Conservation (phyloP, 768 basidiomycete species). For the Leucosporidium scottii region DNA sequence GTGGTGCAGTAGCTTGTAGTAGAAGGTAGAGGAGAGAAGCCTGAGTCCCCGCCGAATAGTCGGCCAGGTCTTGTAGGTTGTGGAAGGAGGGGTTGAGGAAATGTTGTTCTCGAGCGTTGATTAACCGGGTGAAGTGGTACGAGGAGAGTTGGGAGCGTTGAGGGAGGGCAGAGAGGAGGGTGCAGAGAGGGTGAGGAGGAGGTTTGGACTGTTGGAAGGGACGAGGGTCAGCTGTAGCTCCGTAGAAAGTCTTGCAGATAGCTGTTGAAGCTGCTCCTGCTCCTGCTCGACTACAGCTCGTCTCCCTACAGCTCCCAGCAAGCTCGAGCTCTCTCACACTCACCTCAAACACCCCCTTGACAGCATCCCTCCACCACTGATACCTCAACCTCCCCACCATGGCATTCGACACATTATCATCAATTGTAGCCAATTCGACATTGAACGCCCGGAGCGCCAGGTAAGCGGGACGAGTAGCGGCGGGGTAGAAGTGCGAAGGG, state of each 20-base stretch:
- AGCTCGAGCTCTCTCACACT: conserved; percentile 1
- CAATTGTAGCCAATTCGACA: conserved; percentile 32
- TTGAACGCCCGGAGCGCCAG: conserved; percentile 34
- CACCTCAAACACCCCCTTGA: conserved; percentile 31
- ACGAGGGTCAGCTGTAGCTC: neutral
- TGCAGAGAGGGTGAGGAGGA: conserved; percentile 28
- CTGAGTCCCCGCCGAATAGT: conserved; percentile 30
- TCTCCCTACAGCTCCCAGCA: no score
- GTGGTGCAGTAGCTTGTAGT: conserved; percentile 14
- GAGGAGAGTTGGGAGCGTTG: conserved; percentile 23
- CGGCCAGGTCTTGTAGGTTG: conserved; percentile 28
- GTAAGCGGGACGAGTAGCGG: conserved; percentile 26
- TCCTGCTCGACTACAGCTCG: neutral
- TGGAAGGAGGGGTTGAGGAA: conserved; percentile 32
- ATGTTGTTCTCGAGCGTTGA: conserved; percentile 30
- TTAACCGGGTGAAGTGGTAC: conserved; percentile 32
- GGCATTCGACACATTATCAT: conserved; percentile 32
- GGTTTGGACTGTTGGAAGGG: conserved; percentile 17
- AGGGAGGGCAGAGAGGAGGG: conserved; percentile 19
- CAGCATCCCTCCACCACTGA: conserved; percentile 37
- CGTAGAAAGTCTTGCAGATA: neutral
- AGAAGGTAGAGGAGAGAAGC: conserved; percentile 27
- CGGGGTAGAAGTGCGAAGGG: conserved; percentile 34
- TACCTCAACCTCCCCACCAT: conserved; percentile 33
- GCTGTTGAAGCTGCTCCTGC: neutral